These are phyloP conservation scores for Populus nigra DNA, from an alignment of 345 rosid genomes.

Conservation along the genomic window DNA sequence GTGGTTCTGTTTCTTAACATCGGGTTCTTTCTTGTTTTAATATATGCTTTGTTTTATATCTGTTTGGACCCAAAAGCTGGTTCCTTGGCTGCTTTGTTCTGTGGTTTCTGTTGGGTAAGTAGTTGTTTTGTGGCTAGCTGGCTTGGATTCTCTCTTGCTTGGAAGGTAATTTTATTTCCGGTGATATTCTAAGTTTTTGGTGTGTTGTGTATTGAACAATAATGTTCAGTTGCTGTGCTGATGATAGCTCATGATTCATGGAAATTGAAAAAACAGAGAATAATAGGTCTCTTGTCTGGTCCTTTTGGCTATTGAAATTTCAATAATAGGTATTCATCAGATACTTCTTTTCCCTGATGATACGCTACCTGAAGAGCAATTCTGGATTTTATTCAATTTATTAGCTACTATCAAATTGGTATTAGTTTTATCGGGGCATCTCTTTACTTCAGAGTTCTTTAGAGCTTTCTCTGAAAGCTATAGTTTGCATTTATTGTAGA, in stretches of 20 bases:
- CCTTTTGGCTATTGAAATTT: background rate
- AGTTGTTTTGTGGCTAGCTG: slow-evolving; percentile 37
- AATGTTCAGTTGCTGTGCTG: background rate
- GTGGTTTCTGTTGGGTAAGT: slow-evolving; percentile 45
- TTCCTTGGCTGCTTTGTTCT: slow-evolving; percentile 54
- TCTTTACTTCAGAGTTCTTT: background rate
- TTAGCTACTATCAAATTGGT: background rate
- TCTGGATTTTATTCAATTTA: background rate
- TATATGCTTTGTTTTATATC: slow-evolving; percentile 46
- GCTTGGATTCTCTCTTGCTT: slow-evolving; percentile 54
- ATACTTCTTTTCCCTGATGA: background rate
- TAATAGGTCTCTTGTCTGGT: background rate
- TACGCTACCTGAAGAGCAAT: background rate
- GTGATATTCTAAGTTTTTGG: background rate
- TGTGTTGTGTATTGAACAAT: background rate
- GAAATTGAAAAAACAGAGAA: background rate
- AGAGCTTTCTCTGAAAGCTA: background rate
- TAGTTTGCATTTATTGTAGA: background rate
- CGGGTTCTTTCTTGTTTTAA: slow-evolving; percentile 47
- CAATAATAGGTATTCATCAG: background rate
- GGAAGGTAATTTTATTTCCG: slow-evolving; percentile 42
- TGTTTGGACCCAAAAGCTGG: slow-evolving; percentile 57
- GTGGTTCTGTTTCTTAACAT: slow-evolving; percentile 38
- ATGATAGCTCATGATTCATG: background rate
- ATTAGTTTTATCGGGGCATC: background rate